Percentiles rank a stretch among this genome's conserved stretches.
phyloP scores from a whole-genome alignment of 495 filamentous ascomycete species.

The Xylaria longipes region DNA sequence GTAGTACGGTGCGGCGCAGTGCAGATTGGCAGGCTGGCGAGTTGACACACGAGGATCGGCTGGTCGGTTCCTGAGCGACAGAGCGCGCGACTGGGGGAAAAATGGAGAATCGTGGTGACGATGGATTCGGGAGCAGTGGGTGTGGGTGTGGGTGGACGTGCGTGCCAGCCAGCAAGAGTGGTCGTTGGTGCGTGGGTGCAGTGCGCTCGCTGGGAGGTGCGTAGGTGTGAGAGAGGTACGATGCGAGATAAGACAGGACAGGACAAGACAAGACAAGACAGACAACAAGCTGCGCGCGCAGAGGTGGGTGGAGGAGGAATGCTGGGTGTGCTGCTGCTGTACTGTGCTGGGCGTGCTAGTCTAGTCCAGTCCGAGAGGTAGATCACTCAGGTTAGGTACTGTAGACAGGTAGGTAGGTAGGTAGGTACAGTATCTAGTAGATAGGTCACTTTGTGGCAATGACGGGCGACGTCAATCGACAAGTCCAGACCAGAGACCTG shows the following conservation, averaged over 20 bases:
- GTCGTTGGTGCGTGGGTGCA: conserved; percentile 2
- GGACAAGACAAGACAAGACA: conserved; percentile 23
- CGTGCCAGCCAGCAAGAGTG: not conserved
- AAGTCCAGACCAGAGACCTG: not conserved
- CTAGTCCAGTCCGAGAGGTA: conserved; percentile 4
- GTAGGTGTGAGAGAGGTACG: not conserved
- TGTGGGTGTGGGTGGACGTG: conserved; percentile 28
- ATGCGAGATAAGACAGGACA: conserved; percentile 30
- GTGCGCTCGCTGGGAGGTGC: conserved; percentile 3
- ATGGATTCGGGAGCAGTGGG: conserved; percentile 33
- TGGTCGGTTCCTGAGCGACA: conserved; percentile 49
- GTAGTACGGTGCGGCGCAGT: conserved; percentile 36
- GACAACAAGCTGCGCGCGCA: not conserved
- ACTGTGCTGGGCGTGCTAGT: not conserved
- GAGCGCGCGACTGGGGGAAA: conserved; percentile 50
- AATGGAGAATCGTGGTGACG: conserved; percentile 42
- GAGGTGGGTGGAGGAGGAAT: conserved; percentile 23
- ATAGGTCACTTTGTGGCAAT: not conserved
- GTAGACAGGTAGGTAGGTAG: not conserved
- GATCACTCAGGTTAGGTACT: not conserved
- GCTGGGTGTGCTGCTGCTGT: not conserved
- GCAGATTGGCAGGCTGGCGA: conserved; percentile 31
- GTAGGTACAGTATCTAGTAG: too few species aligned
- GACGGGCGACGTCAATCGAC: not conserved
- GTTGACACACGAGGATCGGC: conserved; percentile 35